Conservation (phyloP, 164 flowering plant species). For the Houttuynia cordata region DNA sequence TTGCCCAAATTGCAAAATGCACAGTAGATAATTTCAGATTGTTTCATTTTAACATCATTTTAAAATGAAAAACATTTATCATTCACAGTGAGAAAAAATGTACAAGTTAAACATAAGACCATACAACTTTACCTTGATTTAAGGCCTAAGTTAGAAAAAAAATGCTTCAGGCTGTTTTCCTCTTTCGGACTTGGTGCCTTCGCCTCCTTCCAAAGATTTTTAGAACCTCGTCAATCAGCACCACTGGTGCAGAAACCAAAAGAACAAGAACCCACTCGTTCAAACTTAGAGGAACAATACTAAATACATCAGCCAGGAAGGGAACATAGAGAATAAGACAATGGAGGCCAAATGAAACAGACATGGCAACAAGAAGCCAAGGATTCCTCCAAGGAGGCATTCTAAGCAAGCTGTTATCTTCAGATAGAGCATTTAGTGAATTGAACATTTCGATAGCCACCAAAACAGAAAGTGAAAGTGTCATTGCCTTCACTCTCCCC, state of each 20-base stretch:
- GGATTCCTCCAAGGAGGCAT: conserved; percentile 96
- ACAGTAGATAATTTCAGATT: too few relatives aligned
- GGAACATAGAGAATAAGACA: conserved; percentile 75
- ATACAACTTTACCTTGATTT: too few relatives aligned
- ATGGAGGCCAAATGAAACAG: conserved; percentile 69
- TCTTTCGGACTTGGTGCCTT: conserved; percentile 25
- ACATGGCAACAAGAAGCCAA: conserved; percentile 84
- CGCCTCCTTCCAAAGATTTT: conserved; percentile 46
- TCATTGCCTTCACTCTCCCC: conserved; percentile 84
- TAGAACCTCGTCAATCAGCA: conserved; percentile 69
- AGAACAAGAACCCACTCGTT: conserved; percentile 74
- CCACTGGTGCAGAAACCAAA: conserved; percentile 59
- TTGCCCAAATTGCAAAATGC: too few relatives aligned
- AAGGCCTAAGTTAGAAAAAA: not conserved
- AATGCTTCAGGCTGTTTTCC: conserved; percentile 24
- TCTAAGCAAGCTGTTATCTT: conserved; percentile 65
- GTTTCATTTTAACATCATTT: too few relatives aligned
- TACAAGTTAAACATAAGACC: too few relatives aligned
- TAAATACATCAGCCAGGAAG: conserved; percentile 63
- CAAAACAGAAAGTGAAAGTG: conserved; percentile 76
- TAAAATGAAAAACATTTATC: too few relatives aligned
- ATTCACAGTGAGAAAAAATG: too few relatives aligned
- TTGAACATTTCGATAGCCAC: conserved; percentile 94
- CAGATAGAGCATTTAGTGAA: conserved; percentile 83
- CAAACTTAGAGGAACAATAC: conserved; percentile 51